Evolutionary conservation across 139 green algal species (phyloP).

Genomic region (Limnomonas spitsbergensis): DNA sequence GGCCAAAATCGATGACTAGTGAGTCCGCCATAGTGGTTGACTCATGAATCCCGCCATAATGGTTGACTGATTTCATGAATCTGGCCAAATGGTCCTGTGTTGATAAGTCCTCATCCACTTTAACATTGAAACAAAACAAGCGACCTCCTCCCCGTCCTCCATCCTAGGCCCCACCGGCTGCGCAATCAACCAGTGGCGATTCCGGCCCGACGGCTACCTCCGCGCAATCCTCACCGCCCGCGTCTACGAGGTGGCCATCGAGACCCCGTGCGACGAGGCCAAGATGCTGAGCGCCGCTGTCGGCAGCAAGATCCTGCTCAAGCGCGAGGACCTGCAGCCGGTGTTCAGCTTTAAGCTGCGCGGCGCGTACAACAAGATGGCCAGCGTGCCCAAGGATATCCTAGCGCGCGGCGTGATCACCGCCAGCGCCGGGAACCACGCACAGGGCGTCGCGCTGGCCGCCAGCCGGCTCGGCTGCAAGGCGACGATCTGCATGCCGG

Average conservation of each 20-base stretch:
- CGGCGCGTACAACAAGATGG: constrained; percentile 39
- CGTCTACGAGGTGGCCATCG: constrained; percentile 95
- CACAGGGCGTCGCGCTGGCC: constrained; percentile 89
- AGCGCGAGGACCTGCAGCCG: constrained; percentile 94
- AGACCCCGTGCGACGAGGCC: constrained; percentile 81
- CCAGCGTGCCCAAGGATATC: constrained; percentile 41
- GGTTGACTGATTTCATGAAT: too few species aligned
- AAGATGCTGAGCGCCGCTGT: constrained; percentile 68
- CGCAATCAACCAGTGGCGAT: constrained; percentile 60
- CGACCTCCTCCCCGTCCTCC: not conserved
- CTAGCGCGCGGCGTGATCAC: constrained; percentile 84
- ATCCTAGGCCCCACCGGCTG: constrained; percentile 50
- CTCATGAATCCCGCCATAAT: too few species aligned
- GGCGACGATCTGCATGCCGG: constrained; percentile 88
- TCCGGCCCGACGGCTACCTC: constrained; percentile 78
- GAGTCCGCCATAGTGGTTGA: too few species aligned
- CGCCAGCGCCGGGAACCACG: constrained; percentile 92
- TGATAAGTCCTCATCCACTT: too few species aligned
- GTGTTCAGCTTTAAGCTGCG: constrained; percentile 96
- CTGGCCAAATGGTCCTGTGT: too few species aligned
- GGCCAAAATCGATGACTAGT: too few species aligned
- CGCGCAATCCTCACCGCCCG: constrained; percentile 80
- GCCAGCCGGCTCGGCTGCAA: constrained; percentile 73
- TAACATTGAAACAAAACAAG: not conserved
- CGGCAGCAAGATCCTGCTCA: constrained; percentile 80